Evolutionary conservation across 2,329 filamentous ascomycete species (phyloP), one percentile per base, ranked within the genome.

Genomic region (Sporothrix luriei): DNA sequence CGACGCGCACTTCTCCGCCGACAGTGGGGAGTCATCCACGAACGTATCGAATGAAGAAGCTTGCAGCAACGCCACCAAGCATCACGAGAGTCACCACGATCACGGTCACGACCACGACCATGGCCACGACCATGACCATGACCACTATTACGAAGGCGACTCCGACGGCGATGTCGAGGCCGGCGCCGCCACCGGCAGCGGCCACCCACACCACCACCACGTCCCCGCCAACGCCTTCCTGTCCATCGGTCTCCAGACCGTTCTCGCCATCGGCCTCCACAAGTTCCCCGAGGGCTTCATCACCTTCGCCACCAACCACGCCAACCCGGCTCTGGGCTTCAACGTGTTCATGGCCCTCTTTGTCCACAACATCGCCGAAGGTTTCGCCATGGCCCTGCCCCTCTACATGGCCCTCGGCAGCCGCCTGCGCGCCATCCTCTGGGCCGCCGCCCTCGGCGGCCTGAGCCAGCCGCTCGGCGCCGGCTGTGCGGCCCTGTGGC

Each of bases 311-410:
- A 97, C 95, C 11, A 99, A 98, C 79, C 95, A 99, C 77, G 94
- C 93, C 14, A 98, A 94, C 78, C 94, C 95, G 0, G 84, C 86
- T 0, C 87, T 99, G 0, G 95, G 95, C 24, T 88, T 97, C 79
- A 91, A 92, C 67, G 93, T 99, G 68, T 99, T 99, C 81, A 87
- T 98, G 79, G 94, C 95, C 0, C 86, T 99, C 9, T 97, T 97
- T 77, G 94, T 99, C 71, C 95, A 99, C 84, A 99, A 98, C 81
- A 97, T 99, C 76, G 94, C 93, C 38, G 95, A 99, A 81, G 95
- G 95, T 1, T 98, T 98, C 77, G 92, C 94, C 72, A 91, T 99
- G 85, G 93, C 93, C 0, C 82, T 99, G 0, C 95, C 95, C 0
- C 84, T 99, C 0, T 99, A 97, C 79, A 91, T 99, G 76, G 95